Base-by-base conservation (phyloP, 164 flowering plant species). In the Vitis labrusca region DNA sequence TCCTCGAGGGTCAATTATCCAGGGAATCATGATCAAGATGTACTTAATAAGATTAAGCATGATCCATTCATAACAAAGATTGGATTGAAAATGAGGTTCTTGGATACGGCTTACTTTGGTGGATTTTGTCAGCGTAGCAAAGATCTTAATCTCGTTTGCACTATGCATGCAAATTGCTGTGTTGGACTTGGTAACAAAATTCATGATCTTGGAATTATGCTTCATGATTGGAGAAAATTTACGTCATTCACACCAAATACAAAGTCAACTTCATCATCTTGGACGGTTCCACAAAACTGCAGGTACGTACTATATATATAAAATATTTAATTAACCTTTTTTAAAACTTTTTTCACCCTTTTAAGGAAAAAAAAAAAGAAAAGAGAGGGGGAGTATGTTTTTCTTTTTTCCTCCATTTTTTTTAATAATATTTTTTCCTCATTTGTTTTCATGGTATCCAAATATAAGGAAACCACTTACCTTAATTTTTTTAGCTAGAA, bases 141-240 rank as follows among this genome's bases (percentile, higher is more conserved):
- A 30, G 85, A 81, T 67, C 65, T 81, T 3, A 79, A 76, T 50
- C n/a, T 50, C 11, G 85, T 81, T 5, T 73, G 80, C 9, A 79
- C 85, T 0, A 77, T 81, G 80, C 85, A 81, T 74, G 85, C 85
- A 8, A 81, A 81, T 63, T 81, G 85, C 47, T 81, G 85, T 64
- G 8, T 54, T 51, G 82, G 82, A 7, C 63, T 79, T 15, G 64
- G 66, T 5, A 69, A 27, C 51, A 81, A 81, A 51, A 12, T 81
- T 27, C 37, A 56, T 12, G 80, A 81, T 51, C 78, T 81, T 55
- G 64, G 12, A 5, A 54, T 67, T 16, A 62, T 70, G 68, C 73
- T 81, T 52, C 66, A 74, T n/a, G 80, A 79, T 65, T 81, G 85
- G 84, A 77, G n/a, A n/a, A 51, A 3, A 1, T 80, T 44, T 16